These are phyloP conservation scores for Euphorbia tirucalli DNA, from an alignment of 345 rosid genomes.

Conservation along the genomic window DNA sequence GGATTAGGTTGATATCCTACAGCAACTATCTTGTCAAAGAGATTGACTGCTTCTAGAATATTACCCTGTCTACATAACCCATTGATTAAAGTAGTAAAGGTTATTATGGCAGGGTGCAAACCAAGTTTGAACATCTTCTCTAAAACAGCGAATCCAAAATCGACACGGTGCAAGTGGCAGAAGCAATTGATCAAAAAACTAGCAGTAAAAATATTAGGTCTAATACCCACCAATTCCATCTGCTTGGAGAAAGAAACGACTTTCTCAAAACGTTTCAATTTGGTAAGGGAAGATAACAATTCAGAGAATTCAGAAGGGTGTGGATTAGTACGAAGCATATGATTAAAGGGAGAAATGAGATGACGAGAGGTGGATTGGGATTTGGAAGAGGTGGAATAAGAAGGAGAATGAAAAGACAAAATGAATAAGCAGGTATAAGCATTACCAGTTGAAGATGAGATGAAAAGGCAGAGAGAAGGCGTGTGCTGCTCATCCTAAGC, in stretches of 20 bases:
- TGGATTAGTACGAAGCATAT: not conserved
- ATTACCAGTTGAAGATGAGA: too few relatives aligned
- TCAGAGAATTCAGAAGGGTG: not conserved
- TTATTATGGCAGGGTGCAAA: not conserved
- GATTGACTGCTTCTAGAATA: not conserved
- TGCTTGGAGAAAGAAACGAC: not conserved
- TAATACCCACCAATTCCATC: too few relatives aligned
- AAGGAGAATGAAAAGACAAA: too few relatives aligned
- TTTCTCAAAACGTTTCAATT: not conserved
- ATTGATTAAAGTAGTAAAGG: not conserved
- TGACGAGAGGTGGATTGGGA: too few relatives aligned
- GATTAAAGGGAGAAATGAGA: not conserved
- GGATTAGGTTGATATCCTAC: not conserved
- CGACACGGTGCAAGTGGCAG: not conserved
- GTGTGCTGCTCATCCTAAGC: too few relatives aligned
- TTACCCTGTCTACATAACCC: not conserved
- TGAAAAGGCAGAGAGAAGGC: too few relatives aligned
- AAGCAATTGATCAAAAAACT: too few relatives aligned
- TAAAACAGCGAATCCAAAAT: too few relatives aligned
- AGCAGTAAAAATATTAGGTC: too few relatives aligned
- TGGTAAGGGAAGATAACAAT: not conserved
- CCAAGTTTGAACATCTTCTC: slow-evolving; percentile 3
- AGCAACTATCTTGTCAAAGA: not conserved
- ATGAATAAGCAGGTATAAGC: too few relatives aligned
- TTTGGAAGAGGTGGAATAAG: too few relatives aligned